Evolutionary conservation across 306 rosid species (phyloP).

Genomic region (Glycine latifolia): DNA sequence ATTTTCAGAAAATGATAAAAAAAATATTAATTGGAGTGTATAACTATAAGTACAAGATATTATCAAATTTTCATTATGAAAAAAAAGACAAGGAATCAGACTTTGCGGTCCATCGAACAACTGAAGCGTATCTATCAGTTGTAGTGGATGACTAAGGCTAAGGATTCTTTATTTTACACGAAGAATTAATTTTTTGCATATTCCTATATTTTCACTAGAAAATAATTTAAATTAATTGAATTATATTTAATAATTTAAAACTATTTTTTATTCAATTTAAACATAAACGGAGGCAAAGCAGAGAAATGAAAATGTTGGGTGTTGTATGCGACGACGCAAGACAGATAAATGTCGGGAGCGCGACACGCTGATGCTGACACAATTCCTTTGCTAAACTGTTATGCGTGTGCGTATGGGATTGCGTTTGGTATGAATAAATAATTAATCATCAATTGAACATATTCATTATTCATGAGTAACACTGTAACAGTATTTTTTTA

Average conservation of each 20-base stretch:
- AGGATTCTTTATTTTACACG: neutral
- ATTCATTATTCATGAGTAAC: neutral
- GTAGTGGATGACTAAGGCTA: neutral
- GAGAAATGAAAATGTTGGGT: neutral
- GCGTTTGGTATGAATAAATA: neutral
- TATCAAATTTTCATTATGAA: neutral
- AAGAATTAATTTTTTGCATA: neutral
- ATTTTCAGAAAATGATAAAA: neutral
- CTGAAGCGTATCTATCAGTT: neutral
- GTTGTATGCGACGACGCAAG: neutral
- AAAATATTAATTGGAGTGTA: neutral
- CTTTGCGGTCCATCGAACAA: neutral
- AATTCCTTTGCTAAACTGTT: neutral
- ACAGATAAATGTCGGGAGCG: neutral
- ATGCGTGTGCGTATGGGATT: conserved; percentile 10
- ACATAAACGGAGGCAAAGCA: neutral
- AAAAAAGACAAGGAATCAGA: neutral
- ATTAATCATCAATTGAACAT: neutral
- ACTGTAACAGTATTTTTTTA: too few species aligned
- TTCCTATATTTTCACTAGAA: neutral
- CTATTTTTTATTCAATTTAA: neutral
- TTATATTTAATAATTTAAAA: neutral
- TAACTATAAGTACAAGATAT: neutral
- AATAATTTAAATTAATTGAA: neutral
- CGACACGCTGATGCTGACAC: conserved; percentile 17